Base-by-base conservation (phyloP, 352 stramenopile species). In the Bremia lactucae region DNA sequence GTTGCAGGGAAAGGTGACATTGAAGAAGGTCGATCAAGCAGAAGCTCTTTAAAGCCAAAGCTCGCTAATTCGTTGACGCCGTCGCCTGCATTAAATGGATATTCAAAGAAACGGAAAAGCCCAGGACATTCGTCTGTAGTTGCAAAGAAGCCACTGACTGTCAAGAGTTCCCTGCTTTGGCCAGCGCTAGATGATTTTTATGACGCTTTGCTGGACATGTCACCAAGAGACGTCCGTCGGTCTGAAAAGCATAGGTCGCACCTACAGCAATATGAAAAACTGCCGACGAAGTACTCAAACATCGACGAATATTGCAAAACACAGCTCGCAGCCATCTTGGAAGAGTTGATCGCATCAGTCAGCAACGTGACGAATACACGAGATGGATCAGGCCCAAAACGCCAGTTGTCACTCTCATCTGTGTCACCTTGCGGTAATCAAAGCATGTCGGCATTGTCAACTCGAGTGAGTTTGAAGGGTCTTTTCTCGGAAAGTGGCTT, bases 401-500 rank as follows among this genome's bases (percentile, higher is more conserved):
- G 44, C 8, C 53, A 59, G 0, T 19, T 64, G 13, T 52, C 53
- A 22, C 53, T 87, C 18, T 59, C 68, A 23, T 87, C 75, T 0
- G 63, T 85, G n/a, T 85, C 75, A 7, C 65, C 71, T 14, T 85
- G 75, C 11, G 60, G 53, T 2, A 23, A n/a, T 2, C 49, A 54
- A 20, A 40, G 46, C 15, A 33, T 25, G 8, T 48, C 52, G 49
- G 13, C 55, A 36, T 49, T 55, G 21, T 64, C 43, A 21, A 21
- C 41, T 10, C 47, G 51, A 10, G 48, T 83, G 16, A 81, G 54
- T 42, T 50, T 71, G 9, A 72, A 60, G n/a, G 59, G 58, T 7
- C 82, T 87, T 29, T 83, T 83, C 45, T 68, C 68, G 10, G 75
- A 87, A 36, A 87, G 75, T 45, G 75, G 68, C 3, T 87, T 84